phyloP scores from a whole-genome alignment of 139 green algal genomes.

The Yamagishiella unicocca region DNA sequence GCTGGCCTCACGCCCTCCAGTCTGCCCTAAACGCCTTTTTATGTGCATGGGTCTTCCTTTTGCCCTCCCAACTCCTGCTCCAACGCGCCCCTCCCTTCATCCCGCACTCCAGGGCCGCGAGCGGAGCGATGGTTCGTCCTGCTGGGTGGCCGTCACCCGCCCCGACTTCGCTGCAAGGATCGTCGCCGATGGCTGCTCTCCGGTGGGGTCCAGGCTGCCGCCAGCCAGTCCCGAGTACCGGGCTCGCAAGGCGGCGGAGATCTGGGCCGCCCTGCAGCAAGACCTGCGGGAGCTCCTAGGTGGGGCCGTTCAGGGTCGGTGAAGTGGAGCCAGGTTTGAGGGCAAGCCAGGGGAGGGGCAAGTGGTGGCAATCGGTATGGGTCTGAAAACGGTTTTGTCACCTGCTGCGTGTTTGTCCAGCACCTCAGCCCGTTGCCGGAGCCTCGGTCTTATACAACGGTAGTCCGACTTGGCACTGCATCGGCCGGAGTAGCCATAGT shows the following conservation, averaged over 20 bases:
- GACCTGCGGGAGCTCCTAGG: neutral
- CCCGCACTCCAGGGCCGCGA: constrained; percentile 37
- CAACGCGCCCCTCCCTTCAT: neutral
- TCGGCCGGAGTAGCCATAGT: neutral
- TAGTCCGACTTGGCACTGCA: neutral
- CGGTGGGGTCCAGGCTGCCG: constrained; percentile 38
- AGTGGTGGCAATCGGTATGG: neutral
- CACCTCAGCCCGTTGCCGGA: neutral
- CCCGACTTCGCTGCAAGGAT: constrained; percentile 31
- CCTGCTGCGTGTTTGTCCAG: neutral
- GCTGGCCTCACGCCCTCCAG: no score
- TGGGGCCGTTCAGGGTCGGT: neutral
- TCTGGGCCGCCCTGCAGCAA: constrained; percentile 17
- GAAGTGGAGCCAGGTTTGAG: no score
- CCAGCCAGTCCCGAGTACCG: constrained; percentile 14
- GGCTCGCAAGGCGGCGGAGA: neutral
- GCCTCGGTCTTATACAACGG: neutral
- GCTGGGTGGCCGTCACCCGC: constrained; percentile 52
- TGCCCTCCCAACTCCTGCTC: neutral
- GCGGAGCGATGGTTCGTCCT: constrained; percentile 39
- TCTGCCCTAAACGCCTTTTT: neutral
- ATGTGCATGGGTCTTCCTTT: neutral
- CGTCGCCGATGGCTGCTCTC: neutral
- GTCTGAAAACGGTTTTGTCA: neutral
- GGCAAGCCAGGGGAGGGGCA: neutral